A percentile compares a stretch with the other conserved stretches of the same genome.
Evolutionary conservation across 805 yeast species (phyloP).

Genomic region (Lipomyces sp.): DNA sequence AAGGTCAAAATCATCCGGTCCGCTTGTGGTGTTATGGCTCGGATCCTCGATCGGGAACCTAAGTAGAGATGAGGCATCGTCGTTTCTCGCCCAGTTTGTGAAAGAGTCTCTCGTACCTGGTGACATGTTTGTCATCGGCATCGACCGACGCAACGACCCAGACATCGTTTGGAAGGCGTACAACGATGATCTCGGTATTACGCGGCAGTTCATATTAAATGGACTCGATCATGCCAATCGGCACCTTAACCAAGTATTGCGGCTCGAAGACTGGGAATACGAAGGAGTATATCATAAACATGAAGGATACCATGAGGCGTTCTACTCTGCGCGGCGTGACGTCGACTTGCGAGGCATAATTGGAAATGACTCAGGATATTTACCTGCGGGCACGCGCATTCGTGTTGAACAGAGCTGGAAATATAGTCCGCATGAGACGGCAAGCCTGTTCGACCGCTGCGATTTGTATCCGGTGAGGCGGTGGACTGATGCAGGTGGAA

Average conservation of each 20-base stretch:
- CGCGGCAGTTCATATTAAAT: conserved; percentile 36
- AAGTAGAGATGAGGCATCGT: conserved; percentile 29
- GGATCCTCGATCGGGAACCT: conserved; percentile 40
- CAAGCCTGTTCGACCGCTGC: conserved; percentile 22
- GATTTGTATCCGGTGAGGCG: conserved; percentile 15
- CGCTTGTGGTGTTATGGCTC: conserved; percentile 34
- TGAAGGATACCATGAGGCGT: conserved; percentile 38
- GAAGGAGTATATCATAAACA: conserved; percentile 31
- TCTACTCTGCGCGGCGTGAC: conserved; percentile 26
- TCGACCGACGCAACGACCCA: conserved; percentile 37
- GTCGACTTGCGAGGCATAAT: conserved; percentile 7
- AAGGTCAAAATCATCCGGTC: conserved; percentile 4
- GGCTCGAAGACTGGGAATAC: conserved; percentile 32
- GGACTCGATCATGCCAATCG: conserved; percentile 34
- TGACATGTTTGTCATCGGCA: conserved; percentile 35
- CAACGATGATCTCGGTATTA: conserved; percentile 35
- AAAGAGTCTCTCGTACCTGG: conserved; percentile 17
- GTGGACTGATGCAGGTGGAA: conserved; percentile 27
- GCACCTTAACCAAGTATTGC: conserved; percentile 22
- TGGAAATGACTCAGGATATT: conserved; percentile 3
- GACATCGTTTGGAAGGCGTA: conserved; percentile 32
- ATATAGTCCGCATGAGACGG: conserved; percentile 26
- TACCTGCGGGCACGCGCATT: conserved; percentile 24
- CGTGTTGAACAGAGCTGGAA: conserved; percentile 37
- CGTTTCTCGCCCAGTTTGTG: conserved; percentile 25